A percentile compares a stretch with the other conserved stretches of the same genome.
These are phyloP conservation scores for Perilla frutescens DNA, from an alignment of 257 asterid species.

Conservation along the genomic window DNA sequence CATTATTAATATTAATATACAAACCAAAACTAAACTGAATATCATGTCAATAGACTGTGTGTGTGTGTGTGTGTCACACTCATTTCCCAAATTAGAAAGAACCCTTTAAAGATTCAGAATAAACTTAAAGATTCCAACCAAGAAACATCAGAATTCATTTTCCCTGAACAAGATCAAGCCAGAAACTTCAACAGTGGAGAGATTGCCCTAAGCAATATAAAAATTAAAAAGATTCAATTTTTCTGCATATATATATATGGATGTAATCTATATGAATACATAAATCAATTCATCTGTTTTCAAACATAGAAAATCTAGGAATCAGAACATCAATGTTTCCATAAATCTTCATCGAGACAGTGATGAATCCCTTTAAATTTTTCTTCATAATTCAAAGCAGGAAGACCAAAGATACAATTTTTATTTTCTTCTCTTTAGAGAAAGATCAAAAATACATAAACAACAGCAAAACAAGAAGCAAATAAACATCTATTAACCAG, in stretches of 20 bases:
- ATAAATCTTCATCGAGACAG: background rate
- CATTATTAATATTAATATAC: too few relatives aligned
- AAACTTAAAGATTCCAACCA: background rate
- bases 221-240: background rate
- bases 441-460: background rate
- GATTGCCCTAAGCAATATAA: background rate
- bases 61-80: background rate
- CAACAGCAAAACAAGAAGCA: background rate
- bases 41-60: too few relatives aligned
- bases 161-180: slow-evolving; percentile 14
- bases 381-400: slow-evolving; percentile 3
- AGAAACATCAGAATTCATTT: background rate
- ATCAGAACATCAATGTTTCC: slow-evolving; percentile 13
- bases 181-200: background rate
- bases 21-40: background rate
- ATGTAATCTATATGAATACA: background rate
- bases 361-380: background rate
- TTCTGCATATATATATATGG: background rate
- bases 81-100: slow-evolving; percentile 7
- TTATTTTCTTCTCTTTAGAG: too few relatives aligned
- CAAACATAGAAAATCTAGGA: background rate
- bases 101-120: background rate
- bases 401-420: background rate
- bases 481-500: background rate
- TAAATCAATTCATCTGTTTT: background rate